These are phyloP conservation scores for Phytomonas sp. DNA, from an alignment of 208 protist species.

Conservation along the genomic window DNA sequence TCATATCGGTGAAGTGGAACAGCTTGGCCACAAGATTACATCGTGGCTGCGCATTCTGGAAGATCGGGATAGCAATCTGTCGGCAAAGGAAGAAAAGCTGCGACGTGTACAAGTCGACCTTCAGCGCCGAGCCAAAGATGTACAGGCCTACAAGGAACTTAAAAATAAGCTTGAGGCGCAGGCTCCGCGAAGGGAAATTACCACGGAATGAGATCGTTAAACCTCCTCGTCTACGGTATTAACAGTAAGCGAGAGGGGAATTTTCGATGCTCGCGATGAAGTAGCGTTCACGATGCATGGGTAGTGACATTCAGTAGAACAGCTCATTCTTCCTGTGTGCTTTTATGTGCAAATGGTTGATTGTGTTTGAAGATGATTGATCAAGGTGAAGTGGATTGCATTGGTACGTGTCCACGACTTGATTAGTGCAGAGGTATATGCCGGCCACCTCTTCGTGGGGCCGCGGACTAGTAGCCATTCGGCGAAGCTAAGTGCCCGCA, in stretches of 20 bases:
- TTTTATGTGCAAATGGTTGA: neutral
- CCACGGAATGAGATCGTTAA: neutral
- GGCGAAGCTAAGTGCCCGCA: too few relatives aligned
- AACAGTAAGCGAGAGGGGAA: neutral
- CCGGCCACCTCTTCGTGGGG: too few relatives aligned
- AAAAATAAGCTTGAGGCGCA: conserved; percentile 21
- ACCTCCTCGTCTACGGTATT: neutral
- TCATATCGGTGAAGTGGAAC: conserved; percentile 54
- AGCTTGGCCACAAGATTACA: conserved; percentile 48
- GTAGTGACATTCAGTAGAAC: neutral
- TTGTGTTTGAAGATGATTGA: neutral
- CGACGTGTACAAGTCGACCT: conserved; percentile 50
- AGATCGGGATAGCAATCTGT: conserved; percentile 43
- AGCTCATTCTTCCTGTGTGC: neutral
- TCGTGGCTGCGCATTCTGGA: conserved; percentile 70
- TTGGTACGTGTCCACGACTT: neutral
- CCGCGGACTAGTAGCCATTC: too few relatives aligned
- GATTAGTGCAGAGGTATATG: too few relatives aligned
- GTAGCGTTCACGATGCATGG: neutral
- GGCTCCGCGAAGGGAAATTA: neutral
- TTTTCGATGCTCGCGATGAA: neutral
- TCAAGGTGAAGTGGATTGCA: neutral
- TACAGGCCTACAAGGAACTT: conserved; percentile 32
- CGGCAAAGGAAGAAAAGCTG: conserved; percentile 56
- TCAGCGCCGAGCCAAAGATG: conserved; percentile 41